These are phyloP conservation scores for Nephelium lappaceum DNA, from an alignment of 345 rosid species.

Conservation along the genomic window DNA sequence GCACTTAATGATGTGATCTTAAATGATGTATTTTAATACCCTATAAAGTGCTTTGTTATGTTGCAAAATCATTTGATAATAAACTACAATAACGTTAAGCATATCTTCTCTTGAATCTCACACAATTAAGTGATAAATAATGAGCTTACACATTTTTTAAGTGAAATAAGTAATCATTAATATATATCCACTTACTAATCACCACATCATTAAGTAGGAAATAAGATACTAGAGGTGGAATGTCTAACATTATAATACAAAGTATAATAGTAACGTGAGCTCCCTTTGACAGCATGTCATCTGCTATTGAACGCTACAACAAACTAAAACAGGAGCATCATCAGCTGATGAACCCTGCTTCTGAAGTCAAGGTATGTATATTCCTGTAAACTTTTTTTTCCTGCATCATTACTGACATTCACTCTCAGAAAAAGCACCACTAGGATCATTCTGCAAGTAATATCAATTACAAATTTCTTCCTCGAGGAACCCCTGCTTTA, in stretches of 20 bases:
- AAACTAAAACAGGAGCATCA: slow-evolving; percentile 58
- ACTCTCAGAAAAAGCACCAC: background rate
- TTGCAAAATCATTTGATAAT: background rate
- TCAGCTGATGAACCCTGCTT: slow-evolving; percentile 53
- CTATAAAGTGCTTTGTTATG: background rate
- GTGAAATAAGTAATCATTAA: no score
- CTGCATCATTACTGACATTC: background rate
- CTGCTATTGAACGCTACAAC: slow-evolving; percentile 67
- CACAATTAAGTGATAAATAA: no score
- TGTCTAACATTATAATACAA: background rate
- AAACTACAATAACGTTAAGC: no score
- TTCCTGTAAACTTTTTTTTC: background rate
- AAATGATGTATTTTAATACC: background rate
- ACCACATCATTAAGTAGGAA: no score
- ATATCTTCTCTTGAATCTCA: no score
- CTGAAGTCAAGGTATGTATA: slow-evolving; percentile 65
- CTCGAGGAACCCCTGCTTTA: background rate
- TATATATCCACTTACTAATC: no score
- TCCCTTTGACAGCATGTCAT: slow-evolving; percentile 52
- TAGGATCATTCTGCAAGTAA: background rate
- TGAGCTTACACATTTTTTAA: no score
- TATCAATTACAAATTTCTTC: background rate
- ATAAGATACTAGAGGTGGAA: background rate
- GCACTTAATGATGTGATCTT: background rate
- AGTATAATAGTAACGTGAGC: background rate